Conservation (phyloP, 2,329 filamentous ascomycete genomes). For the Talaromyces pinophilus region DNA sequence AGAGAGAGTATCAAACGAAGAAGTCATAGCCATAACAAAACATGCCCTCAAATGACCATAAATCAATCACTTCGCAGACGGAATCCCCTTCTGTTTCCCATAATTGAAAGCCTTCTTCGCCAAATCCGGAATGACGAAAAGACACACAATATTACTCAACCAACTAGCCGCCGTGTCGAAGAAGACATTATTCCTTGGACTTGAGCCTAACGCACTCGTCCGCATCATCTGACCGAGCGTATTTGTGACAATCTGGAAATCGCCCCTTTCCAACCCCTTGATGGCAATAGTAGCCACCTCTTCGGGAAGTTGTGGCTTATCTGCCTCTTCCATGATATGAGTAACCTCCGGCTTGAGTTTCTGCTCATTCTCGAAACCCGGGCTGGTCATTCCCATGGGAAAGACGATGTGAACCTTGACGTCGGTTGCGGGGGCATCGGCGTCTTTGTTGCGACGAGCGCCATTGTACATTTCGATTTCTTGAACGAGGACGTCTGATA, state of each 20-base stretch:
- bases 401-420: constrained; percentile 80
- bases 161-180: constrained; percentile 58
- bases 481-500: constrained; percentile 80
- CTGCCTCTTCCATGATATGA: constrained; percentile 74
- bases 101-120: constrained; percentile 59
- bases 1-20: neutral
- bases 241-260: constrained; percentile 76
- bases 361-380: constrained; percentile 76
- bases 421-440: constrained; percentile 57
- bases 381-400: constrained; percentile 78
- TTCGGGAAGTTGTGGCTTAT: constrained; percentile 75
- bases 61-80: constrained; percentile 21
- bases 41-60: neutral
- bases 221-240: constrained; percentile 73
- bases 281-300: constrained; percentile 72
- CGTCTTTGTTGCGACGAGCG: constrained; percentile 46
- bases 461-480: constrained; percentile 85
- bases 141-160: constrained; percentile 55
- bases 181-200: constrained; percentile 55
- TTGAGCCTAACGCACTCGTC: constrained; percentile 55
- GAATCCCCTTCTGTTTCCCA: constrained; percentile 57
- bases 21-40: neutral
- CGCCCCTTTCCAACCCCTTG: constrained; percentile 72
- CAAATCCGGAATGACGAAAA: constrained; percentile 60
- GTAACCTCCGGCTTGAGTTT: constrained; percentile 78